phyloP scores from a whole-genome alignment of 202 grass and related monocot genomes.

The Schoenoplectus triqueter region DNA sequence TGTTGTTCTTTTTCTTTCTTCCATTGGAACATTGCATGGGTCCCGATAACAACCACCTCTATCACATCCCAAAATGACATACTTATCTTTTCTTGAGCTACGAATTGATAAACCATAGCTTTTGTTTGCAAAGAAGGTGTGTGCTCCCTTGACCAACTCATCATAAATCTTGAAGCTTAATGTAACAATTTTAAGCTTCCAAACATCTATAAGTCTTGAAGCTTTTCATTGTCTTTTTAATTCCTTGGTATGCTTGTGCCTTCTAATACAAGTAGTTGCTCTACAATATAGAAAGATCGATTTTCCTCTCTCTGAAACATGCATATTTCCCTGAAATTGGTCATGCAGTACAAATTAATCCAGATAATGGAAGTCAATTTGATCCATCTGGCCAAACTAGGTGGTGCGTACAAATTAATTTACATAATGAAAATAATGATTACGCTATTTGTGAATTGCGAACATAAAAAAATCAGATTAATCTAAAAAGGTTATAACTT shows the following conservation, averaged over 20 bases:
- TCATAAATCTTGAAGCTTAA: neutral
- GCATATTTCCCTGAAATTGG: slow-evolving; percentile 64
- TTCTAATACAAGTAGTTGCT: slow-evolving; percentile 68
- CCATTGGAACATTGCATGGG: neutral
- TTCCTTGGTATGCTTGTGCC: slow-evolving; percentile 45
- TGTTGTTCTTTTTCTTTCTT: slow-evolving; percentile 5
- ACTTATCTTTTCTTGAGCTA: neutral
- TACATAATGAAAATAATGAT: neutral
- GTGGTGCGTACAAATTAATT: neutral
- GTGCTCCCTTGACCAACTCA: neutral
- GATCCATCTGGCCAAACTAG: neutral
- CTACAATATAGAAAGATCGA: slow-evolving; percentile 39
- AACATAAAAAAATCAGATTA: neutral
- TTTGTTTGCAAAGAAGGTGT: neutral
- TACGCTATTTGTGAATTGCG: neutral
- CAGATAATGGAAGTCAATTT: neutral
- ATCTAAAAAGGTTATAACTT: neutral
- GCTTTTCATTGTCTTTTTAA: slow-evolving; percentile 21
- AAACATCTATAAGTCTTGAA: no score
- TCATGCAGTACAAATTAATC: slow-evolving; percentile 6
- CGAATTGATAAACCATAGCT: neutral
- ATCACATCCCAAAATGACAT: neutral
- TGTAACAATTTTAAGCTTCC: no score
- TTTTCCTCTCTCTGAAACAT: slow-evolving; percentile 42
- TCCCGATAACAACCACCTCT: neutral